Conservation (phyloP, 225 moss, liverwort and hornwort genomes). For the Asterella californica region DNA sequence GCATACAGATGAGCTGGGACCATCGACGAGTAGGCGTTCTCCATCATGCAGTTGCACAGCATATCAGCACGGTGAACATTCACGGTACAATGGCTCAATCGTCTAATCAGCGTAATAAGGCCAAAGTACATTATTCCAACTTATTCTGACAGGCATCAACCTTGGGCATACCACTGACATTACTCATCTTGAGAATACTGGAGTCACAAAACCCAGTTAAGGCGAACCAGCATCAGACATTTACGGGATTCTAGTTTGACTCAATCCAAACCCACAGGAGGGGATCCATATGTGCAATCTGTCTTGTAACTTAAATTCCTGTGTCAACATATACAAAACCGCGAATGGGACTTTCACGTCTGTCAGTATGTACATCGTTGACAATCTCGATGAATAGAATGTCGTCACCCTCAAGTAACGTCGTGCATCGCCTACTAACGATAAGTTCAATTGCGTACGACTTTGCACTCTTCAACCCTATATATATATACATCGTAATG, state of each 20-base stretch:
- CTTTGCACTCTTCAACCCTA: not conserved
- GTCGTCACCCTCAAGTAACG: not conserved
- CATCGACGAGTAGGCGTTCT: no score
- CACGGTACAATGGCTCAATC: no score
- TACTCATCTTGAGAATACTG: no score
- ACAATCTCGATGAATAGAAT: not conserved
- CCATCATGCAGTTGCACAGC: no score
- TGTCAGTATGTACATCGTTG: slow-evolving; percentile 7
- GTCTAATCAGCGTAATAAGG: no score
- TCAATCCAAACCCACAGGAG: not conserved
- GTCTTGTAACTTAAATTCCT: not conserved
- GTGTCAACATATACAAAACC: not conserved
- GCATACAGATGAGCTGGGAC: no score
- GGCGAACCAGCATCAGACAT: not conserved
- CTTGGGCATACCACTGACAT: no score
- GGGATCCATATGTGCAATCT: no score
- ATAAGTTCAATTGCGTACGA: not conserved
- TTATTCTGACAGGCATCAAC: no score
- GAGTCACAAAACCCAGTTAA: no score
- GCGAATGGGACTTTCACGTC: not conserved
- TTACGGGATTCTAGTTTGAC: not conserved
- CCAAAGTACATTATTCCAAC: no score
- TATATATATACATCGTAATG: not conserved
- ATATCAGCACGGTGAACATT: no score
- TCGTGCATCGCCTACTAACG: not conserved